A percentile compares a stretch with the other conserved stretches of the same genome.
These are phyloP conservation scores for Camellia japonica DNA, from an alignment of 148 eudicot genomes.

Conservation along the genomic window DNA sequence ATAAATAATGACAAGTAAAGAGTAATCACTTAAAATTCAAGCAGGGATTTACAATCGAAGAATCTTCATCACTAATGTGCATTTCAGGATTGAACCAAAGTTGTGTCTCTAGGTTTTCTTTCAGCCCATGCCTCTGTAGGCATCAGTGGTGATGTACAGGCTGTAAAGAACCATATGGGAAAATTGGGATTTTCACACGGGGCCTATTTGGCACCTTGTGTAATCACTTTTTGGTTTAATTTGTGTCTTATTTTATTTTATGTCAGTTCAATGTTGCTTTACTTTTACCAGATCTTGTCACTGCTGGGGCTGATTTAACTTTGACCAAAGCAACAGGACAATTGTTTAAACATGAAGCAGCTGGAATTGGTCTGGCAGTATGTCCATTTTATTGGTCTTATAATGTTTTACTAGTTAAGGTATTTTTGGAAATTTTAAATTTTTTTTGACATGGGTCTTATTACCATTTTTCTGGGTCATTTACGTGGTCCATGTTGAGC, in stretches of 20 bases:
- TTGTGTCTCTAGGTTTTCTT: not conserved
- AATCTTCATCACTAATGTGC: not conserved
- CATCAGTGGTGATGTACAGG: too few species aligned
- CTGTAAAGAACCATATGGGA: too few species aligned
- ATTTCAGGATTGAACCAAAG: not conserved
- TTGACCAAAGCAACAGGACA: too few species aligned
- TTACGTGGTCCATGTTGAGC: not conserved
- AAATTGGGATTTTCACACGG: too few species aligned
- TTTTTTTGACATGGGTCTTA: not conserved
- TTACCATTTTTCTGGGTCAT: not conserved
- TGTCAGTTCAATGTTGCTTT: not conserved
- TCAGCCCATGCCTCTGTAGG: not conserved
- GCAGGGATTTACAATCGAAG: not conserved
- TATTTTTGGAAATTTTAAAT: not conserved
- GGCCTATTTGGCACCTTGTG: not conserved
- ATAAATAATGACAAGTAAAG: not conserved
- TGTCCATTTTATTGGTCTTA: not conserved
- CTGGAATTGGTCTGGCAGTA: not conserved
- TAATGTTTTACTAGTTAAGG: not conserved
- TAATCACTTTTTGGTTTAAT: not conserved
- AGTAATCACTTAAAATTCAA: not conserved
- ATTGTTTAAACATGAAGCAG: not conserved
- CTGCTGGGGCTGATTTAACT: too few species aligned
- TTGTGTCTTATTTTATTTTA: not conserved
- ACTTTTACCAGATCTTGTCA: too few species aligned